Conservation (phyloP, 495 filamentous ascomycete species). For the Daldinia grandis region DNA sequence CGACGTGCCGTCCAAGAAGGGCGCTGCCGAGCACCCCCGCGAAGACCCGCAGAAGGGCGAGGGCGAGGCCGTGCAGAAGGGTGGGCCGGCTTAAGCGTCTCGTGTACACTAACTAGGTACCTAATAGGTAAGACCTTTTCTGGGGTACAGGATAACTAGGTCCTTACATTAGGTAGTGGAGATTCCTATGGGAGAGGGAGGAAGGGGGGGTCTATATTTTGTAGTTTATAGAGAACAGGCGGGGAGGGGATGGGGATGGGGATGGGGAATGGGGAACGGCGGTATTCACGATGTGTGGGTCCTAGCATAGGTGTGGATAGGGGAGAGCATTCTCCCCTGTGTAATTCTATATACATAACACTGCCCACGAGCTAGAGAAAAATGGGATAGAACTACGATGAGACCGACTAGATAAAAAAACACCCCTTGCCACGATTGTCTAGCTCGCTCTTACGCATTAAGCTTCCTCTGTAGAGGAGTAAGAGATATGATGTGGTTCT, state of each 20-base stretch:
- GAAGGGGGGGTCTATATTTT: not conserved
- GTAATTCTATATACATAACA: not conserved
- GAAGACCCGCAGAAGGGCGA: conserved; percentile 44
- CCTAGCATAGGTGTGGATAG: not conserved
- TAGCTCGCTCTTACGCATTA: not conserved
- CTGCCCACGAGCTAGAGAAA: conserved; percentile 33
- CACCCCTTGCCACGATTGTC: not conserved
- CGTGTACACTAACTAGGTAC: no score
- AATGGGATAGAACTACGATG: not conserved
- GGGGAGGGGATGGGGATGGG: not conserved
- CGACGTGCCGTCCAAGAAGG: conserved; percentile 47
- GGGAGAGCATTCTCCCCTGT: not conserved
- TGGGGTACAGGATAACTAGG: no score
- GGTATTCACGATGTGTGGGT: not conserved
- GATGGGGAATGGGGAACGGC: conserved; percentile 23
- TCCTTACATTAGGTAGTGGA: no score
- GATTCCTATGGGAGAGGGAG: not conserved
- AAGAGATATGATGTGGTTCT: not conserved
- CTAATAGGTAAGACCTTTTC: no score
- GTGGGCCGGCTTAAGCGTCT: conserved; percentile 30
- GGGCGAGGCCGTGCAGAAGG: conserved; percentile 35
- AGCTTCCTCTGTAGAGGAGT: not conserved
- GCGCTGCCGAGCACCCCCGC: conserved; percentile 40
- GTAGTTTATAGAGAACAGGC: conserved; percentile 3
- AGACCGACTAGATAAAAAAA: not conserved